Percentiles rank a stretch among this genome's conserved stretches.
These are phyloP conservation scores for Asterochloris erici DNA, from an alignment of 139 green algal species.

Conservation along the genomic window DNA sequence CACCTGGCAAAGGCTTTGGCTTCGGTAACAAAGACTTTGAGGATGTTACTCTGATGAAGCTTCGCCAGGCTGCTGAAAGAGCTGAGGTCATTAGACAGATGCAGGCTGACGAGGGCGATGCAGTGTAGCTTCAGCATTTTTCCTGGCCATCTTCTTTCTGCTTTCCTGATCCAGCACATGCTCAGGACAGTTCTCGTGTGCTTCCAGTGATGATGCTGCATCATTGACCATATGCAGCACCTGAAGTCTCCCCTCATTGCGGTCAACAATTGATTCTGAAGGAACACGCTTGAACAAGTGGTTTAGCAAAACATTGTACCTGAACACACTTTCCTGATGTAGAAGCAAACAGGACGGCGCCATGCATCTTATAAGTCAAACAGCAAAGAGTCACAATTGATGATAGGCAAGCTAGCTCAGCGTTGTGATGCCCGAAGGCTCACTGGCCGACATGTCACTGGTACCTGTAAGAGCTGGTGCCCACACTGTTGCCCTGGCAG, in stretches of 20 bases:
- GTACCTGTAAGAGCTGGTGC: too few relatives aligned
- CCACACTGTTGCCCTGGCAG: too few relatives aligned
- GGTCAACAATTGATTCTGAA: not conserved
- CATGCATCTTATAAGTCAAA: too few relatives aligned
- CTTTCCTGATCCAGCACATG: not conserved
- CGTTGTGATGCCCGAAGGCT: too few relatives aligned
- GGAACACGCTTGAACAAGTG: not conserved
- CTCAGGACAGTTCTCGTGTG: not conserved
- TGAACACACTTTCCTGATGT: too few relatives aligned
- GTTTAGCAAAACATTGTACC: too few relatives aligned
- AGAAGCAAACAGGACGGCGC: too few relatives aligned
- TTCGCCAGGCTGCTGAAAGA: slow-evolving; percentile 6
- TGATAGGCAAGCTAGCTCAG: too few relatives aligned
- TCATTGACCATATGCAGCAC: too few relatives aligned
- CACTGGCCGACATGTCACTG: too few relatives aligned
- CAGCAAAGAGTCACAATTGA: too few relatives aligned
- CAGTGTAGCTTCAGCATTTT: not conserved
- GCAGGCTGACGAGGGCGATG: not conserved
- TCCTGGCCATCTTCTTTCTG: not conserved
- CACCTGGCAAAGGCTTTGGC: not conserved
- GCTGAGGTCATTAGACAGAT: slow-evolving; percentile 3
- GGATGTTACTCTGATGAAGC: slow-evolving; percentile 13
- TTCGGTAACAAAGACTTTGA: not conserved
- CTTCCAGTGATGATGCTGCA: not conserved
- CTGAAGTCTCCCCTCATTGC: not conserved